Percentiles rank a stretch among this genome's conserved stretches.
These are phyloP conservation scores for Eucalyptus cloeziana DNA, from an alignment of 345 rosid genomes.

Conservation along the genomic window DNA sequence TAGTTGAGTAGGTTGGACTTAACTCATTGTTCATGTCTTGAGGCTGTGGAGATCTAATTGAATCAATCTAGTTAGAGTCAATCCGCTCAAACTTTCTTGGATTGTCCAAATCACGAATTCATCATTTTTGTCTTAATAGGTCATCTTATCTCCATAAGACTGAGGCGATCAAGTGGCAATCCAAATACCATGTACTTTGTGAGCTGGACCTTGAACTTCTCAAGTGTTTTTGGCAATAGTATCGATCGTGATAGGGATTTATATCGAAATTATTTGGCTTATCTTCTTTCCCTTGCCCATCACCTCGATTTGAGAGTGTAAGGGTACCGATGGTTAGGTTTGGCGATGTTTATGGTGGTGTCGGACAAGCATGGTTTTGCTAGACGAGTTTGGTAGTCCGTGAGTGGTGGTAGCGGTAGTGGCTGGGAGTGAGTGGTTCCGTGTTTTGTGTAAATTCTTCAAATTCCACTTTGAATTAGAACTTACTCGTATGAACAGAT, in stretches of 20 bases:
- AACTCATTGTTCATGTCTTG: too few species aligned
- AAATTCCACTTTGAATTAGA: too few species aligned
- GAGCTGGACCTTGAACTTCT: background rate
- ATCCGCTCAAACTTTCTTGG: background rate
- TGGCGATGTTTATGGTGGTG: rapidly evolving
- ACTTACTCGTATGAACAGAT: rapidly evolving
- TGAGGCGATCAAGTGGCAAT: background rate
- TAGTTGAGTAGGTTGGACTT: background rate
- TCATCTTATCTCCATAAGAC: background rate
- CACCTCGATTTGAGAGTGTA: rapidly evolving
- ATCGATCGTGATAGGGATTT: too few species aligned
- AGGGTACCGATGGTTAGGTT: rapidly evolving
- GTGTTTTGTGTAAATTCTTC: too few species aligned
- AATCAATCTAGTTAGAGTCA: background rate
- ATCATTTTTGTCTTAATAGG: background rate
- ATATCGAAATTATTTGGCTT: too few species aligned
- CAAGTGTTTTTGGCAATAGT: rapidly evolving
- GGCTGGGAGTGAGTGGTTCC: rapidly evolving
- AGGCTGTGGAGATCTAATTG: background rate
- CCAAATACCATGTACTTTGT: background rate
- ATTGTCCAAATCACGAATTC: background rate
- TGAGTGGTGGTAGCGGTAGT: rapidly evolving
- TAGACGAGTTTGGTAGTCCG: rapidly evolving
- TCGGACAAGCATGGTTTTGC: rapidly evolving
- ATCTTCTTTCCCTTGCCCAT: background rate